Conservation (phyloP, 768 basidiomycete genomes). For the Artomyces pyxidatus region DNA sequence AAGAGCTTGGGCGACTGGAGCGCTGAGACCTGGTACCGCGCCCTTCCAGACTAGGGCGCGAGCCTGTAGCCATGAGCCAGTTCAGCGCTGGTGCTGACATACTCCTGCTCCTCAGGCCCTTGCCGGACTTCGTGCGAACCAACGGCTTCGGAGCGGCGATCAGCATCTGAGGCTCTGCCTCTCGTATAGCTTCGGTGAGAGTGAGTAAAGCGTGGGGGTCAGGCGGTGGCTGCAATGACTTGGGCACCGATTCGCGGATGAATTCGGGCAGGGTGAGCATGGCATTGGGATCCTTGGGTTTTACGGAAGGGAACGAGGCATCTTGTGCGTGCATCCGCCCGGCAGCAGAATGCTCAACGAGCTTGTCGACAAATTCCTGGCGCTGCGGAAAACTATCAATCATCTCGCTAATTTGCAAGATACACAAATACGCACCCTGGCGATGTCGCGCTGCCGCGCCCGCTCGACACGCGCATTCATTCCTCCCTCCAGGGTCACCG, state of each 20-base stretch:
- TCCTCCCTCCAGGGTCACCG: constrained; percentile 56
- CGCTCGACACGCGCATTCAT: constrained; percentile 49
- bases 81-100: constrained; percentile 27
- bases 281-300: constrained; percentile 31
- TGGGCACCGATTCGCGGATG: constrained; percentile 15
- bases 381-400: constrained; percentile 47
- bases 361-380: constrained; percentile 66
- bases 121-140: constrained; percentile 23
- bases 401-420: not conserved
- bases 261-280: constrained; percentile 47
- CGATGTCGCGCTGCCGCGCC: constrained; percentile 47
- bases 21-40: constrained; percentile 11
- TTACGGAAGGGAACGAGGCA: constrained; percentile 39
- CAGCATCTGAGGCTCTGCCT: constrained; percentile 22
- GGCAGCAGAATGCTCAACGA: constrained; percentile 61
- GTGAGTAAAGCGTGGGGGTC: constrained; percentile 16
- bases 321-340: constrained; percentile 79
- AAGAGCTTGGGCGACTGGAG: constrained; percentile 21
- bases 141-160: constrained; percentile 24
- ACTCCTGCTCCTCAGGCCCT: constrained; percentile 25
- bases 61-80: constrained; percentile 21
- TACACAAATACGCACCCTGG: constrained; percentile 41
- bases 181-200: constrained; percentile 35
- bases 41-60: constrained; percentile 17
- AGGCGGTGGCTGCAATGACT: constrained; percentile 4